Evolutionary conservation across 371 early-diverging fungal species (phyloP).

Genomic region (Lichtheimia corymbifera): DNA sequence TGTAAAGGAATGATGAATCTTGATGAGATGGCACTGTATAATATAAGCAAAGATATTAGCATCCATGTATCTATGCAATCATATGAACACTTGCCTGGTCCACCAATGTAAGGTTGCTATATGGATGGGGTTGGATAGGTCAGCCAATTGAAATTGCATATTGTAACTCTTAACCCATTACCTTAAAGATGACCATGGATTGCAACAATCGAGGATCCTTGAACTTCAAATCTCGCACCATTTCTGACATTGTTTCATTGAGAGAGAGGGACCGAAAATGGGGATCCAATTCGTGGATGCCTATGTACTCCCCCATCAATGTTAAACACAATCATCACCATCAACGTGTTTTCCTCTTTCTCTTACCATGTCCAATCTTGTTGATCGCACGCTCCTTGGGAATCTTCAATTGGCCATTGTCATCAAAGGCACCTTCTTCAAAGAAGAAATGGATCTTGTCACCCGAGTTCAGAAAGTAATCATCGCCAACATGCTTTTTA

Average conservation of each 20-base stretch:
- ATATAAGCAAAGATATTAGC: neutral
- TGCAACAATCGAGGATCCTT: constrained; percentile 79
- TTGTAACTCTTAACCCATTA: constrained; percentile 10
- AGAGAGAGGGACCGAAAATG: constrained; percentile 68
- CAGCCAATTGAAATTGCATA: neutral
- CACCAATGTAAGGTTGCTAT: constrained; percentile 79
- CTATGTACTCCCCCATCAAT: constrained; percentile 24
- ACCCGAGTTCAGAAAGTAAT: constrained; percentile 84
- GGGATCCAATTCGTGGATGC: constrained; percentile 79
- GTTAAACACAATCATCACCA: neutral
- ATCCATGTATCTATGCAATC: too few relatives aligned
- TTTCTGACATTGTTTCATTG: constrained; percentile 46
- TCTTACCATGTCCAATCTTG: constrained; percentile 90
- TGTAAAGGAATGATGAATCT: constrained; percentile 92
- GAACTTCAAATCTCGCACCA: constrained; percentile 69
- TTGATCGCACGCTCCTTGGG: constrained; percentile 74
- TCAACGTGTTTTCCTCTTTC: neutral
- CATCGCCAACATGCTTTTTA: constrained; percentile 79
- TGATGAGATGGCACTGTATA: constrained; percentile 72
- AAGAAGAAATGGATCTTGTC: constrained; percentile 89
- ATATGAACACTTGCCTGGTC: constrained; percentile 38
- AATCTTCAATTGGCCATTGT: constrained; percentile 60
- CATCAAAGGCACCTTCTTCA: constrained; percentile 82
- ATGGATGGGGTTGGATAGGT: neutral
- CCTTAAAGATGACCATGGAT: constrained; percentile 91